These are phyloP conservation scores for Cucumis hystrix DNA, from an alignment of 306 rosid genomes.

Conservation along the genomic window DNA sequence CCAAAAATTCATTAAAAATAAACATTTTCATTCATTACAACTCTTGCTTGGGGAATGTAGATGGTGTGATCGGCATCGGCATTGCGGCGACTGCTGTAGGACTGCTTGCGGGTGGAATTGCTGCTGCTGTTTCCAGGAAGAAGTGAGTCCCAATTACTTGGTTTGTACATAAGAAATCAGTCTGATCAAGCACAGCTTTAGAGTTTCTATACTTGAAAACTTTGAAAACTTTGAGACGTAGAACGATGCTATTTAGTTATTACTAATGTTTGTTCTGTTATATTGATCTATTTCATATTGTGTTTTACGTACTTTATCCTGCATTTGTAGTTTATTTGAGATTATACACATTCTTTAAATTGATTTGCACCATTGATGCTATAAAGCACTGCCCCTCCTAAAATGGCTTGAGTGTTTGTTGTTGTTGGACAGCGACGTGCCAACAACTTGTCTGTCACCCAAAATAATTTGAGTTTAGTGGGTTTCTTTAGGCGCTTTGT, in stretches of 20 bases:
- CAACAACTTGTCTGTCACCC: too few relatives aligned
- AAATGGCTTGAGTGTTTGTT: too few relatives aligned
- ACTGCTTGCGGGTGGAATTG: conserved; percentile 74
- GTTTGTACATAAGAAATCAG: neutral
- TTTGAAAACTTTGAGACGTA: neutral
- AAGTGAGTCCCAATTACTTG: conserved; percentile 19
- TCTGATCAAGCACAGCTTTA: neutral
- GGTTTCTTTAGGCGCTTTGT: too few relatives aligned
- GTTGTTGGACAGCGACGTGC: too few relatives aligned
- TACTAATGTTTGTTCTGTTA: neutral
- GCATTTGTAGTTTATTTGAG: neutral
- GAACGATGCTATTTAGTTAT: neutral
- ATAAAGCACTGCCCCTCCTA: too few relatives aligned
- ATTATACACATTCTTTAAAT: neutral
- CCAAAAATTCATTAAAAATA: neutral
- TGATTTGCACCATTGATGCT: neutral
- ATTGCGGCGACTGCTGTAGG: conserved; percentile 82
- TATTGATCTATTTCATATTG: neutral
- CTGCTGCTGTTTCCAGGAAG: conserved; percentile 70
- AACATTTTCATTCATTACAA: neutral
- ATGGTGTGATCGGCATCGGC: conserved; percentile 90
- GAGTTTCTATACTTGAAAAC: neutral
- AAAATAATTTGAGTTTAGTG: too few relatives aligned
- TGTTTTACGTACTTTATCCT: neutral
- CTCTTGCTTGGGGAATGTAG: conserved; percentile 24